Percentiles rank a stretch among this genome's conserved stretches.
Conservation (phyloP, 179 eudicot genomes). For the Sideroxylon spinosum region DNA sequence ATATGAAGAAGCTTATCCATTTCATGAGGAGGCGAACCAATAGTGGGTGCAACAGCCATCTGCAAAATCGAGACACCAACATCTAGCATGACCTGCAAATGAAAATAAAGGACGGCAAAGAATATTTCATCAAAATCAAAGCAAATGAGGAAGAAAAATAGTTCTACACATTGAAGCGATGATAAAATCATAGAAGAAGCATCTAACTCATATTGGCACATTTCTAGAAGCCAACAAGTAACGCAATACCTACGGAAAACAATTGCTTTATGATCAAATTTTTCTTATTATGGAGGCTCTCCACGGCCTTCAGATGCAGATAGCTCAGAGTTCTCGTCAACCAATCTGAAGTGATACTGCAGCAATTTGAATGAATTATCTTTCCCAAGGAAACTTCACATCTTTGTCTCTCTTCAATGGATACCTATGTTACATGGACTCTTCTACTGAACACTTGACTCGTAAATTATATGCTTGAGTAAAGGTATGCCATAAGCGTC, state of each 20-base stretch:
- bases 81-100: conserved; percentile 65
- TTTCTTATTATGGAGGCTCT: background rate
- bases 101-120: background rate
- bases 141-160: background rate
- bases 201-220: background rate
- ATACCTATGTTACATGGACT: too few relatives aligned
- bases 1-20: conserved; percentile 23
- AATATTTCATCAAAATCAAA: background rate
- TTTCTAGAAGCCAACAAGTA: background rate
- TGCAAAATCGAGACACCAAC: conserved; percentile 89
- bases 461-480: too few relatives aligned
- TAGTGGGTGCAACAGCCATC: conserved; percentile 64
- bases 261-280: too few relatives aligned
- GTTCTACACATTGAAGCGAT: background rate
- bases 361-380: background rate
- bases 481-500: too few relatives aligned
- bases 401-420: background rate
- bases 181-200: background rate
- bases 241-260: background rate
- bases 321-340: background rate
- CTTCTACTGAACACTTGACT: too few relatives aligned
- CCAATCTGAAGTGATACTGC: background rate
- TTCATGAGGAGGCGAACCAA: background rate
- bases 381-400: background rate
- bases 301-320: background rate